Base-by-base conservation (phyloP, 495 filamentous ascomycete genomes). In the Acidiella bohemica region DNA sequence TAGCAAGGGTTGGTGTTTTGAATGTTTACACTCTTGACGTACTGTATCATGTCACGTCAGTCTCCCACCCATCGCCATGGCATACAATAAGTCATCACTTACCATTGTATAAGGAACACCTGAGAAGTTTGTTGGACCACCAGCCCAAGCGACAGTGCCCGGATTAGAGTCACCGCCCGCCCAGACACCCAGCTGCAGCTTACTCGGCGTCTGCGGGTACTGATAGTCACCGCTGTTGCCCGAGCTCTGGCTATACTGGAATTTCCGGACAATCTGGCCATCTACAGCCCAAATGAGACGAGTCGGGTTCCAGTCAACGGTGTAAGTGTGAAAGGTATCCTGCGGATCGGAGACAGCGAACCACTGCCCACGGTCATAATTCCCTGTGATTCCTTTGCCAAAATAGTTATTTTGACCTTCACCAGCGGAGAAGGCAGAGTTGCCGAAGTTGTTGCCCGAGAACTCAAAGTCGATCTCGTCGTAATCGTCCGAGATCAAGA, bases 311-410 rank as follows among this genome's bases (percentile, higher is more conserved):
- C 86, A 94, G 36, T 78, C 67, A 26, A 78, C 68, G 14, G 80
- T 80, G 55, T 90, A 94, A 40, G 82, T 92, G 58, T 90, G 80
- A 56, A 76, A 81, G 31, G 64, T 63, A 23, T 36, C 12, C 26
- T 41, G 36, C n/a, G 40, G 40, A 12, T 36, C 37, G 19, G 39
- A 18, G 22, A 18, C 24, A n/a, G n/a, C n/a, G n/a, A n/a, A n/a
- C n/a, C n/a, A n/a, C n/a, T n/a, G n/a, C n/a, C n/a, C n/a, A n/a
- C n/a, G n/a, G n/a, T 23, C 84, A 84, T 57, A 87, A 86, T 49
- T 84, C 84, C 46, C 84, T 93, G 53, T 82, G 92, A 64, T 92
- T 92, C 62, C 67, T 86, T 50, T 81, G 73, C n/a, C 73, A 80
- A 18, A 67, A 54, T n/a, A n/a, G n/a, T n/a, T n/a, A n/a, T n/a